Percentiles rank a stretch among this genome's conserved stretches.
These are phyloP conservation scores for Spergularia bocconei DNA, from an alignment of 148 eudicot genomes.

Conservation along the genomic window DNA sequence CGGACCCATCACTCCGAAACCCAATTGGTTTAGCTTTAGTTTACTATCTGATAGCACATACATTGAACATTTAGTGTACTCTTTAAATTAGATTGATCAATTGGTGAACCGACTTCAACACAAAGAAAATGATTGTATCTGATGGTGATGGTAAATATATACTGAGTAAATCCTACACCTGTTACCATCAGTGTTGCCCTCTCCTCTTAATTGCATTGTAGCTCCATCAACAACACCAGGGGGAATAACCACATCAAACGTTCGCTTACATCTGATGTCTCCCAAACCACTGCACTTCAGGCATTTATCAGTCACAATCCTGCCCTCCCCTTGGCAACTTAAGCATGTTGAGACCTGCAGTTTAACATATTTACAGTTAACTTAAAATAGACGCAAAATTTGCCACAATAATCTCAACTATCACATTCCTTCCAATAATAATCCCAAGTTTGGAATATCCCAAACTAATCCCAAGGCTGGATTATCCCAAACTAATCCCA, in stretches of 20 bases:
- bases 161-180: constrained; percentile 39
- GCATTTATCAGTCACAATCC: constrained; percentile 62
- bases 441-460: too few species aligned
- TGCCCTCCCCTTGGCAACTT: constrained; percentile 80
- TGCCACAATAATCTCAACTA: neutral
- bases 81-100: neutral
- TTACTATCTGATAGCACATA: neutral
- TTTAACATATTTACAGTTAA: neutral
- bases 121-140: neutral
- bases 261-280: constrained; percentile 46
- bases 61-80: neutral
- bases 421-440: neutral
- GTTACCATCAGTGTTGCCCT: constrained; percentile 65
- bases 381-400: neutral
- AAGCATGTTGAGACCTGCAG: constrained; percentile 69
- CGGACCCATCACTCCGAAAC: neutral
- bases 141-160: neutral
- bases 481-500: too few species aligned
- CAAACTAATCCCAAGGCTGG: too few species aligned
- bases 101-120: neutral
- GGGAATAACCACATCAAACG: constrained; percentile 59
- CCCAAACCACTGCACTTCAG: constrained; percentile 63
- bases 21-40: neutral
- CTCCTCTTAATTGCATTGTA: constrained; percentile 71
- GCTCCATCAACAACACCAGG: constrained; percentile 76